phyloP scores from a whole-genome alignment of 2,329 filamentous ascomycete species.

The Exserohilum turcica region DNA sequence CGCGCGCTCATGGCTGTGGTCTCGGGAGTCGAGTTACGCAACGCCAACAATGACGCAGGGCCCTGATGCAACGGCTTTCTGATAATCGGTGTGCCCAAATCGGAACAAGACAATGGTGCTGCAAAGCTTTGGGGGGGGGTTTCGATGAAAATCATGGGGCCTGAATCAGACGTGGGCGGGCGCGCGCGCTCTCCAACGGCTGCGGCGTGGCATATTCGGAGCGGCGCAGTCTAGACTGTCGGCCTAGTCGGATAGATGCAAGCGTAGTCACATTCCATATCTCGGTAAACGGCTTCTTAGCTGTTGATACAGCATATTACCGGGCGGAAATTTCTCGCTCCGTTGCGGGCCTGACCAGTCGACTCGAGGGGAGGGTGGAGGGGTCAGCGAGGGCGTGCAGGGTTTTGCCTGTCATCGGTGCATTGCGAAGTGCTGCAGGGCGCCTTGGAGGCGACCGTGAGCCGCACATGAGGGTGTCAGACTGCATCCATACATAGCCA shows the following conservation, averaged over 20 bases:
- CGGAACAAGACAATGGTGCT: slow-evolving; percentile 24
- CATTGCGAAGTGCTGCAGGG: slow-evolving; percentile 22
- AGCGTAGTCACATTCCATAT: slow-evolving; percentile 19
- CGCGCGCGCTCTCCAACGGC: slow-evolving; percentile 19
- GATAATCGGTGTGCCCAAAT: slow-evolving; percentile 20
- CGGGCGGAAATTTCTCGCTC: slow-evolving; percentile 40
- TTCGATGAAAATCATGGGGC: slow-evolving; percentile 28
- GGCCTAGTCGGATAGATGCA: slow-evolving; percentile 15
- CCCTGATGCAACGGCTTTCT: slow-evolving; percentile 33
- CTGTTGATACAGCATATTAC: slow-evolving; percentile 20
- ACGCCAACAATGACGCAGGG: slow-evolving; percentile 10
- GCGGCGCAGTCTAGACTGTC: slow-evolving; percentile 25
- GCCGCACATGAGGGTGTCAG: slow-evolving; percentile 18
- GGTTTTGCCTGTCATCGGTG: slow-evolving; percentile 21
- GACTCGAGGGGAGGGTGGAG: slow-evolving; percentile 3
- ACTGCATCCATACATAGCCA: neutral
- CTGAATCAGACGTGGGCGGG: slow-evolving; percentile 22
- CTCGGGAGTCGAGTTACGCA: slow-evolving; percentile 16
- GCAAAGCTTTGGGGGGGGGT: slow-evolving; percentile 17
- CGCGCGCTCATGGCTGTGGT: neutral
- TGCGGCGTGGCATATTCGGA: slow-evolving; percentile 23
- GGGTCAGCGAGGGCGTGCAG: slow-evolving; percentile 21
- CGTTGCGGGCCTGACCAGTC: slow-evolving; percentile 24
- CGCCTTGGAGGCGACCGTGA: slow-evolving; percentile 17
- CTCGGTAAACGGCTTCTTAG: slow-evolving; percentile 21